Conservation (phyloP, 2,329 filamentous ascomycete genomes). For the Coniochaeta hoffmannii region DNA sequence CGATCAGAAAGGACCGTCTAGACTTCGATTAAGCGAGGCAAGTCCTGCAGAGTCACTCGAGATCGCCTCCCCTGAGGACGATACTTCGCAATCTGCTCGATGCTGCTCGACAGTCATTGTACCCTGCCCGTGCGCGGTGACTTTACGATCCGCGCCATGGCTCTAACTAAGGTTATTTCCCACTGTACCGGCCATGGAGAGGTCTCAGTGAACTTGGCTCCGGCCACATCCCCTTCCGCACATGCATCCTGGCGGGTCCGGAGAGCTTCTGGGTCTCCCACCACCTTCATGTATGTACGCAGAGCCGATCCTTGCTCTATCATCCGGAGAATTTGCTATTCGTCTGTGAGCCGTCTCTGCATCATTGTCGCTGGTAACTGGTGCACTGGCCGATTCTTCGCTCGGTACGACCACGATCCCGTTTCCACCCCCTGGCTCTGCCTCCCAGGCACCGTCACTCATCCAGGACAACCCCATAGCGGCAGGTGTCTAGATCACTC, state of each 20-base stretch:
- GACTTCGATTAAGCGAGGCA: neutral
- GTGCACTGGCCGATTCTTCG: neutral
- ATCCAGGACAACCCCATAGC: neutral
- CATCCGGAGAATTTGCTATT: neutral
- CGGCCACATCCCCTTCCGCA: conserved; percentile 18
- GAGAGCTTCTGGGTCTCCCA: conserved; percentile 9
- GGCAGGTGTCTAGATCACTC: neutral
- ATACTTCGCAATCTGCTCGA: neutral
- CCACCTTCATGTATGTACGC: conserved; percentile 1
- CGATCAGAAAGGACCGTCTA: conserved; percentile 18
- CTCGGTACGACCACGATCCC: conserved; percentile 2
- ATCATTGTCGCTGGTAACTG: neutral
- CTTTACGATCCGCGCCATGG: conserved; percentile 7
- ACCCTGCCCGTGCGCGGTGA: neutral
- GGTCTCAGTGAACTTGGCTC: conserved; percentile 5
- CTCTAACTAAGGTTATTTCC: conserved; percentile 13
- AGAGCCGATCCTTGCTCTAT: conserved; percentile 4
- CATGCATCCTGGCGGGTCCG: conserved; percentile 11
- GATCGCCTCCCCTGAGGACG: neutral
- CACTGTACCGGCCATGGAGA: neutral
- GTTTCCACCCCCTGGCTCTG: neutral
- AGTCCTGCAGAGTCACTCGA: neutral
- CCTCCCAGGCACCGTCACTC: neutral
- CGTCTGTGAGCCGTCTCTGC: neutral
- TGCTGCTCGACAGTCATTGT: neutral